Base-by-base conservation (phyloP, 257 asterid genomes). In the Phtheirospermum japonicum region DNA sequence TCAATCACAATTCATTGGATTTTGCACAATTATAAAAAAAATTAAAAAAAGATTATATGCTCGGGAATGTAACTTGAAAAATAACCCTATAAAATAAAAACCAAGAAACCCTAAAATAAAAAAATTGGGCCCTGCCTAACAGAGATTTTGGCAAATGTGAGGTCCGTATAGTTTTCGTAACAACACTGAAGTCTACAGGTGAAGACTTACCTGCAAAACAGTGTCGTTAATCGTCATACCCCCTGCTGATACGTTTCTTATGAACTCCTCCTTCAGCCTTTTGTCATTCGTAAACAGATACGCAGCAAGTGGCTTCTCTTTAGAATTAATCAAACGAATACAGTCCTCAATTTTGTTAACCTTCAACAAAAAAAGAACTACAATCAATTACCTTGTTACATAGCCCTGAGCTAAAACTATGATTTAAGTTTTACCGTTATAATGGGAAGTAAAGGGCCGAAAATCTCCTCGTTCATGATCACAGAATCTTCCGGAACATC, bases 301-400 rank as follows among this genome's bases (percentile, higher is more conserved):
- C 4, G 98, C 96, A 11, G 98, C 98, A 8, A 91, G 96, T 10
- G 98, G 95, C 74, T 88, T 91, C 52, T 69, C 94, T 83, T 72
- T 88, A 33, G 82, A 75, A 49, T 70, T 81, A 51, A 91, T 85
- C 55, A 82, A 19, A 0, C 43, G 52, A 50, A 88, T 71, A 61
- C 88, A 67, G 1, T 88, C 94, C 77, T 81, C 83, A 52, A 88
- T 78, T 48, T 72, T 81, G 48, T 76, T 50, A 32, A 91, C 98
- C 98, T 90, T 60, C 37, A 57, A 9, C 0, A 10, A 11, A 7
- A 61, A 70, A 71, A 16, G 59, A 34, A 30, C 7, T 7, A 63
- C 13, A 4, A 59, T 39, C 51, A 51, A 51, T 54, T 71, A 34
- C 9, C n/a, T 7, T 14, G n/a, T 60, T 11, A 28, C 6, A 33